A percentile compares a stretch with the other conserved stretches of the same genome.
These are phyloP conservation scores for Lotmaria passim DNA, from an alignment of 208 protist genomes.

Conservation along the genomic window DNA sequence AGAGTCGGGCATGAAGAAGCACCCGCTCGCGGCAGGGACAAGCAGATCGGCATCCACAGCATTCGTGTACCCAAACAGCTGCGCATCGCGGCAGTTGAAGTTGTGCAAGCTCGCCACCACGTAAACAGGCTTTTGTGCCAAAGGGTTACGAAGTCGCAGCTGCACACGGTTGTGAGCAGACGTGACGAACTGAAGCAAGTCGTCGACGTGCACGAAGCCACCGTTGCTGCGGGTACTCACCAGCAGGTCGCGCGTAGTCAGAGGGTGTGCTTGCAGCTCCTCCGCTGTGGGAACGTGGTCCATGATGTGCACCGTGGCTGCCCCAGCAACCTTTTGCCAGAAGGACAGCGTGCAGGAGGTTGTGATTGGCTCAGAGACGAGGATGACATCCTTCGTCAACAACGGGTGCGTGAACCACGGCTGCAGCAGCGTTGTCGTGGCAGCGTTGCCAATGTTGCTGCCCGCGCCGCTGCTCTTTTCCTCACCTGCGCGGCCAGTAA, in stretches of 20 bases:
- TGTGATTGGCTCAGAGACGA: conserved; percentile 57
- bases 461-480: no score
- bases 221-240: conserved; percentile 20
- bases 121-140: conserved; percentile 14
- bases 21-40: conserved; percentile 11
- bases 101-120: conserved; percentile 27
- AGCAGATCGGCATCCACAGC: conserved; percentile 11
- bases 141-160: conserved; percentile 7
- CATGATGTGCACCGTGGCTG: conserved; percentile 8
- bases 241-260: conserved; percentile 11
- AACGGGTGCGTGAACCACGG: conserved; percentile 12
- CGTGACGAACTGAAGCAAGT: conserved; percentile 18
- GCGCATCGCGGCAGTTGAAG: conserved; percentile 5
- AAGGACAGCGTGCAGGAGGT: conserved; percentile 48
- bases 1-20: conserved; percentile 17
- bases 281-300: conserved; percentile 29
- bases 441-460: no score
- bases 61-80: conserved; percentile 37
- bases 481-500: background rate
- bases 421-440: no score
- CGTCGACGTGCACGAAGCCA: conserved; percentile 34
- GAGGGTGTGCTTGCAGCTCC: conserved; percentile 11
- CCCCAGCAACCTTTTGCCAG: conserved; percentile 20
- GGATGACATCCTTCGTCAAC: conserved; percentile 5
- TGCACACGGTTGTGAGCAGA: conserved; percentile 19